Conservation (phyloP, 129 eudicot species). For the Smallanthus sonchifolius region DNA sequence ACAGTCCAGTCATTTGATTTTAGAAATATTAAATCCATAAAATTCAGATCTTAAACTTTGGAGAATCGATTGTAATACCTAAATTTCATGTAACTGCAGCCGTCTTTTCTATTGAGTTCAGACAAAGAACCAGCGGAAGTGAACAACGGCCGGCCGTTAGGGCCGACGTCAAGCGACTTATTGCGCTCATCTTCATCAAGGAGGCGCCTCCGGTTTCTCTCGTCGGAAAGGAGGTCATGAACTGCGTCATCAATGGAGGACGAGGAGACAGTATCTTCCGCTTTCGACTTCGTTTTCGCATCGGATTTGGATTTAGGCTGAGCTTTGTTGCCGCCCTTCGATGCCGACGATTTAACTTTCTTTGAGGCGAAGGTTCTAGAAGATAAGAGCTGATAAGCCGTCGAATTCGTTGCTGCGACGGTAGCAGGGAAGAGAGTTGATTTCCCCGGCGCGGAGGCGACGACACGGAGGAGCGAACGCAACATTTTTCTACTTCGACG, state of each 20-base stretch:
- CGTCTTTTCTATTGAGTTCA: conserved; percentile 43
- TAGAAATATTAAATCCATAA: background rate
- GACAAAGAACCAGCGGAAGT: conserved; percentile 46
- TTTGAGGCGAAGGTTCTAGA: conserved; percentile 43
- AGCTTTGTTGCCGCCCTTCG: conserved; percentile 22
- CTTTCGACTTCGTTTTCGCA: conserved; percentile 26
- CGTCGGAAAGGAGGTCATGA: conserved; percentile 29
- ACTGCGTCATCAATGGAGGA: conserved; percentile 28
- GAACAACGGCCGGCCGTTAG: conserved; percentile 65
- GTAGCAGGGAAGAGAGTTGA: conserved; percentile 15
- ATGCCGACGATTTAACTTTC: conserved; percentile 24
- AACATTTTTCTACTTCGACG: conserved; percentile 28
- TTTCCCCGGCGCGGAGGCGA: conserved; percentile 24
- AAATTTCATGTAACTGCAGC: conserved; percentile 47
- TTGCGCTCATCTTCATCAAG: conserved; percentile 64
- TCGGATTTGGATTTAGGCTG: conserved; percentile 31
- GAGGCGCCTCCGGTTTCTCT: conserved; percentile 36
- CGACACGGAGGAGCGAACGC: conserved; percentile 48
- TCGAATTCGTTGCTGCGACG: conserved; percentile 9
- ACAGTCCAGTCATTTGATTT: background rate
- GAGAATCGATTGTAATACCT: background rate
- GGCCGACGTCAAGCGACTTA: conserved; percentile 72
- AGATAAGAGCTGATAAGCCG: conserved; percentile 17
- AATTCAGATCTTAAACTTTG: background rate
- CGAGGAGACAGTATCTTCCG: conserved; percentile 24